Evolutionary conservation across 768 basidiomycete genomes (phyloP).

Genomic region (Kwoniella dendrophila): DNA sequence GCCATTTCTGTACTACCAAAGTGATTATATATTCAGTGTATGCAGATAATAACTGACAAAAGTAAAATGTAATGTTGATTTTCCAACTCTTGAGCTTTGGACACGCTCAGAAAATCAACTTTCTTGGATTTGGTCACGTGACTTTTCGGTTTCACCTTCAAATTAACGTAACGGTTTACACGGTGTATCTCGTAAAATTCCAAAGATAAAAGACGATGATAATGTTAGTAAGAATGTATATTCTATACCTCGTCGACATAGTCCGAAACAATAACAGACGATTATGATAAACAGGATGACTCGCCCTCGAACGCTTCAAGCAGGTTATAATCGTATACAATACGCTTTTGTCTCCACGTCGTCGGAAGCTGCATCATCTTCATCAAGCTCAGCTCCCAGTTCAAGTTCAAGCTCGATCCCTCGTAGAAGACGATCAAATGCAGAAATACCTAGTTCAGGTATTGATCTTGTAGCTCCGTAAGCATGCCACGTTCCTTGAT

Average conservation of each 20-base stretch:
- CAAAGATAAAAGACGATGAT: no score
- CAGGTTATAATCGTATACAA: no score
- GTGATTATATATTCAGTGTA: neutral
- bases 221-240: no score
- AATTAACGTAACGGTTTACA: neutral
- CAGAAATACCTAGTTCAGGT: conserved; percentile 7
- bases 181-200: no score
- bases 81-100: neutral
- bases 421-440: conserved; percentile 1
- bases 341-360: conserved; percentile 15
- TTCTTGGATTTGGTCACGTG: neutral
- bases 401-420: neutral
- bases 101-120: neutral
- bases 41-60: neutral
- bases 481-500: conserved; percentile 10
- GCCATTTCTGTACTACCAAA: neutral
- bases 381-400: no score
- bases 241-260: no score
- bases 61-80: neutral
- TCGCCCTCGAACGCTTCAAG: neutral
- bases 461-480: conserved; percentile 51
- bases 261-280: no score
- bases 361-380: conserved; percentile 3
- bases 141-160: neutral
- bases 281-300: neutral